Evolutionary conservation across 768 basidiomycete species (phyloP).

Genomic region (Trametes villosa): DNA sequence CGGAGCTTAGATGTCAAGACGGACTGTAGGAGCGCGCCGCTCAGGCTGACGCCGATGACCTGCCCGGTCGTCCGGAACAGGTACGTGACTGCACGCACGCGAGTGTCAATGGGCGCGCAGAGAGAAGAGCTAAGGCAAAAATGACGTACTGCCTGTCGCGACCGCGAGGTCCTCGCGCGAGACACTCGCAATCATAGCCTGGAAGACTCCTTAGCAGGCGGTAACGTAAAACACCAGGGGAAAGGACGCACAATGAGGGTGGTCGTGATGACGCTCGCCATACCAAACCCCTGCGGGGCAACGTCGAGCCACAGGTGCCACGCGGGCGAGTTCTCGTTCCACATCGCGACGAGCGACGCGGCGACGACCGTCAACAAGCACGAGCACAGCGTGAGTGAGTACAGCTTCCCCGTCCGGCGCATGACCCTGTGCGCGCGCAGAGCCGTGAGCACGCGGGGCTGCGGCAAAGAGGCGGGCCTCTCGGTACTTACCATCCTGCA

Average conservation of each 20-base stretch:
- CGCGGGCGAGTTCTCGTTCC: slow-evolving; percentile 64
- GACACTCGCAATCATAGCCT: slow-evolving; percentile 90
- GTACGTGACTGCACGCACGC: slow-evolving; percentile 73
- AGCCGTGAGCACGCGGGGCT: slow-evolving; percentile 11
- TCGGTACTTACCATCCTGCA: slow-evolving; percentile 76
- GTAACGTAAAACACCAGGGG: neutral
- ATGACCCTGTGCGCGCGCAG: slow-evolving; percentile 63
- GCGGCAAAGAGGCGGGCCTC: slow-evolving; percentile 3
- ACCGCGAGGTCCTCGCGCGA: slow-evolving; percentile 83
- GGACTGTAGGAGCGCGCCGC: slow-evolving; percentile 82
- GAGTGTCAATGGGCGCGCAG: neutral
- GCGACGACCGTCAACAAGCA: slow-evolving; percentile 64
- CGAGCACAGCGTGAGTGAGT: slow-evolving; percentile 69
- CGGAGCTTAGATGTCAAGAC: slow-evolving; percentile 74
- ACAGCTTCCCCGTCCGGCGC: slow-evolving; percentile 86
- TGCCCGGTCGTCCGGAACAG: slow-evolving; percentile 94
- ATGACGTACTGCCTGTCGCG: slow-evolving; percentile 82
- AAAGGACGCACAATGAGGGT: slow-evolving; percentile 72
- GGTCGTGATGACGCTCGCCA: slow-evolving; percentile 84
- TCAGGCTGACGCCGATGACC: slow-evolving; percentile 91
- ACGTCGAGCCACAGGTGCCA: slow-evolving; percentile 79
- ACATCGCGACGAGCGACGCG: slow-evolving; percentile 61
- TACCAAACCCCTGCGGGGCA: slow-evolving; percentile 81
- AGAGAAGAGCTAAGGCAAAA: neutral
- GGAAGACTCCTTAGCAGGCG: slow-evolving; percentile 8